phyloP scores from a whole-genome alignment of 2,329 filamentous ascomycete species.

The Ceratocystis huliohia region DNA sequence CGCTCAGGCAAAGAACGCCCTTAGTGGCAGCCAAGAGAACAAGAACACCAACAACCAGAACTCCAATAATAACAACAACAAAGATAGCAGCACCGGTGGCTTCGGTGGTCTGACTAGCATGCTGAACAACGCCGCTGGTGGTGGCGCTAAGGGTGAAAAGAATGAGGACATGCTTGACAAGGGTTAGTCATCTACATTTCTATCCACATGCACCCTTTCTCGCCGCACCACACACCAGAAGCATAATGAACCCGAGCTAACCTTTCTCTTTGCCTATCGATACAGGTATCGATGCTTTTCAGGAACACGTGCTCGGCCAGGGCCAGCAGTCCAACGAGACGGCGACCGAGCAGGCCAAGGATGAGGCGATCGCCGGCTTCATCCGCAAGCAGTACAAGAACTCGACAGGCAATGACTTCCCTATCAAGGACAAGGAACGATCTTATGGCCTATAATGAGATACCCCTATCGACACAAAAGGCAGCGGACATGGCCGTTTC shows the following conservation, averaged over 20 bases:
- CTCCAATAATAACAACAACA: conserved; percentile 25
- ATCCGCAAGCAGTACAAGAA: conserved; percentile 60
- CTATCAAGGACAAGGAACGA: conserved; percentile 54
- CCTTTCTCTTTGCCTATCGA: neutral
- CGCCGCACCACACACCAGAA: neutral
- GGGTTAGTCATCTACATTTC: conserved; percentile 35
- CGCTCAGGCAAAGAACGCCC: conserved; percentile 22
- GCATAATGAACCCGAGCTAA: neutral
- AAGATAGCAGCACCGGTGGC: conserved; percentile 31
- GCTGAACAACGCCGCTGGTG: conserved; percentile 58
- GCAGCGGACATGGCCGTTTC: neutral
- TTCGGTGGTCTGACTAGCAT: conserved; percentile 52
- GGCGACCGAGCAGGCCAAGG: conserved; percentile 70
- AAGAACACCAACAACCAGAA: conserved; percentile 21
- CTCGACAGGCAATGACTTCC: conserved; percentile 54
- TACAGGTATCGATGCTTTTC: conserved; percentile 61
- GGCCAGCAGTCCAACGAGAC: conserved; percentile 60
- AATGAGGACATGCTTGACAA: conserved; percentile 77
- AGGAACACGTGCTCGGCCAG: conserved; percentile 59
- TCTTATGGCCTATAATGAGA: conserved; percentile 25
- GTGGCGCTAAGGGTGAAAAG: conserved; percentile 62
- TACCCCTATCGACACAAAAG: neutral
- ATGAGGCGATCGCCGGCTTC: conserved; percentile 63
- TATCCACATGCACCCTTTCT: neutral
- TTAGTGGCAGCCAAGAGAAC: conserved; percentile 11